Evolutionary conservation across 2,329 filamentous ascomycete species (phyloP).

Genomic region (Exophiala sideris): DNA sequence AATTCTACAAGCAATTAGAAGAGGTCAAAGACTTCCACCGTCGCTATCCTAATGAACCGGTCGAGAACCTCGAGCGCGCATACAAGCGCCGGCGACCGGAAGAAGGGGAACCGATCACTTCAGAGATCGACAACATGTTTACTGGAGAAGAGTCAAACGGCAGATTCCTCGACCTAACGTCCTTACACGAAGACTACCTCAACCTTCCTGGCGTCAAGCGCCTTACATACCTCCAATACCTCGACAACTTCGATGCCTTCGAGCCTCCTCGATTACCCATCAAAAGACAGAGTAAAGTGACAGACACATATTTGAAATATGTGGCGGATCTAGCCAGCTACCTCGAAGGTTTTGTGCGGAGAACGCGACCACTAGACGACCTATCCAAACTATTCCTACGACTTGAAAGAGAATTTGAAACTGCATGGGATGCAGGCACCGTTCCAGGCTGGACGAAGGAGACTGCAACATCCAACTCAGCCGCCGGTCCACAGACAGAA

Average conservation of each 20-base stretch:
- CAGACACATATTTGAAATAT: slow-evolving; percentile 89
- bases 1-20: slow-evolving; percentile 82
- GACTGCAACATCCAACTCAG: slow-evolving; percentile 35
- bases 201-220: slow-evolving; percentile 86
- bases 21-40: slow-evolving; percentile 84
- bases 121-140: slow-evolving; percentile 84
- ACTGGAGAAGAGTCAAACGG: slow-evolving; percentile 94
- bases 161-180: slow-evolving; percentile 84
- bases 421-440: slow-evolving; percentile 75
- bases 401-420: slow-evolving; percentile 81
- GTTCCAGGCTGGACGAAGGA: slow-evolving; percentile 74
- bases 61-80: slow-evolving; percentile 89
- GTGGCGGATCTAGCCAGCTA: slow-evolving; percentile 76
- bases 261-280: slow-evolving; percentile 68
- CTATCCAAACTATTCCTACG: slow-evolving; percentile 70
- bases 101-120: slow-evolving; percentile 60
- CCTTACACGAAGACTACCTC: slow-evolving; percentile 79
- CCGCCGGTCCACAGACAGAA: slow-evolving; percentile 48
- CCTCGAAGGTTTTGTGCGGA: slow-evolving; percentile 80
- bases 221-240: slow-evolving; percentile 85
- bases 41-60: slow-evolving; percentile 87
- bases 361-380: slow-evolving; percentile 81
- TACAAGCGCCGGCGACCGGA: slow-evolving; percentile 71
- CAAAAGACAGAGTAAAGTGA: slow-evolving; percentile 79
- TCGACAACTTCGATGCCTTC: slow-evolving; percentile 88